phyloP scores from a whole-genome alignment of 345 rosid species.

The Durio zibethinus region DNA sequence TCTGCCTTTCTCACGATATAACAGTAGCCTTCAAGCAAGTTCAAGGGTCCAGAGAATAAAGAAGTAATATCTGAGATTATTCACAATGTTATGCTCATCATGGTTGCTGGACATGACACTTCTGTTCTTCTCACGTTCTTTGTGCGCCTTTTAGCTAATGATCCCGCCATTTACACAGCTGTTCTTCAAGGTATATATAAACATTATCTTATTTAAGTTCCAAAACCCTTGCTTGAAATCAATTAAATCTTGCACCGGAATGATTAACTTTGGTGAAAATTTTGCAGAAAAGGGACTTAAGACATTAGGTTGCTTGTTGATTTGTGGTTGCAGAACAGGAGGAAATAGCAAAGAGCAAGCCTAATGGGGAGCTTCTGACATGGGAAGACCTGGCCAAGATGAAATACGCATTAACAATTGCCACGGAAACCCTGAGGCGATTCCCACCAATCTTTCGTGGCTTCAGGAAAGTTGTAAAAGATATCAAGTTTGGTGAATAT shows the following conservation, averaged over 20 bases:
- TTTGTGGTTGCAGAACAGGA: constrained; percentile 44
- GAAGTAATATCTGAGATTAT: constrained; percentile 38
- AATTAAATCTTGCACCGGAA: background rate
- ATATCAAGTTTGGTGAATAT: constrained; percentile 38
- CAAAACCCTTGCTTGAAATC: background rate
- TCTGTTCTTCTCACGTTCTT: constrained; percentile 46
- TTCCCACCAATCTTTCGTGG: constrained; percentile 47
- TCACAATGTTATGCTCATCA: constrained; percentile 45
- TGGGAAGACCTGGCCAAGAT: constrained; percentile 56
- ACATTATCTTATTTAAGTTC: background rate
- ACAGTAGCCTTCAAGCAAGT: constrained; percentile 39
- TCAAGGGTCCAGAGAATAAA: constrained; percentile 21
- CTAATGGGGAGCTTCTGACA: constrained; percentile 34
- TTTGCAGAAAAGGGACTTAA: background rate
- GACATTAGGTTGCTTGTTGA: background rate
- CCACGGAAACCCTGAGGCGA: constrained; percentile 49
- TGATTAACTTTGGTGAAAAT: background rate
- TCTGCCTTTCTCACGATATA: constrained; percentile 51
- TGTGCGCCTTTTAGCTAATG: constrained; percentile 37
- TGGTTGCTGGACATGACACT: constrained; percentile 63
- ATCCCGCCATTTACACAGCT: constrained; percentile 35
- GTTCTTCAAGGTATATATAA: constrained; percentile 43
- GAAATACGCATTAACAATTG: constrained; percentile 65
- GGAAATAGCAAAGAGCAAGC: constrained; percentile 40
- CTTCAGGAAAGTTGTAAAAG: constrained; percentile 43